phyloP scores from a whole-genome alignment of 805 yeast genomes.

The Candida pini region DNA sequence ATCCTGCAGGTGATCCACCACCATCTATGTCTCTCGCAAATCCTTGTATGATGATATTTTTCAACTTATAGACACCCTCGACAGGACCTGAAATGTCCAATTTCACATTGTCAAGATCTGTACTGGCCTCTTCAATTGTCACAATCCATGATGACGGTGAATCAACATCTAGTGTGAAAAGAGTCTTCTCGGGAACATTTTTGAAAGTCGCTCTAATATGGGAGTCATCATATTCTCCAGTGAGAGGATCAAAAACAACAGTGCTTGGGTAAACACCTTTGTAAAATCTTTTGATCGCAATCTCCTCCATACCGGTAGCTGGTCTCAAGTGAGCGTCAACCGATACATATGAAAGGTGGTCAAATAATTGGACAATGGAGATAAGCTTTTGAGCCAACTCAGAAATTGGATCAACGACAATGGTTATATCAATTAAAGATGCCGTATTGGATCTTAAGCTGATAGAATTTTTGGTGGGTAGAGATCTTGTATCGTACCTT shows the following conservation, averaged over 20 bases:
- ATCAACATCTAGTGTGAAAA: slow-evolving; percentile 53
- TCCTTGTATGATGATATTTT: slow-evolving; percentile 64
- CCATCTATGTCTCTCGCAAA: slow-evolving; percentile 43
- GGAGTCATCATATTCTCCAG: slow-evolving; percentile 25
- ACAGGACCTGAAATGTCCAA: slow-evolving; percentile 36
- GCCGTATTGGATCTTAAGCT: slow-evolving; percentile 4
- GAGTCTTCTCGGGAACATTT: slow-evolving; percentile 44
- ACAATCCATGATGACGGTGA: slow-evolving; percentile 68
- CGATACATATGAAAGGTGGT: slow-evolving; percentile 46
- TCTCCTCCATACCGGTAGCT: slow-evolving; percentile 27
- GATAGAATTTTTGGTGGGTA: slow-evolving; percentile 5
- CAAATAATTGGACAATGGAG: slow-evolving; percentile 33
- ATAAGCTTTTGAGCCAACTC: slow-evolving; percentile 62
- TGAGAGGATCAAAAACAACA: slow-evolving; percentile 27
- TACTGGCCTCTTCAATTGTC: slow-evolving; percentile 40
- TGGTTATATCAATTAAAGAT: slow-evolving; percentile 42
- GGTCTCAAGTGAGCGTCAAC: slow-evolving; percentile 59
- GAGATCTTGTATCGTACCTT: slow-evolving; percentile 11
- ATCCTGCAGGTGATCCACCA: slow-evolving; percentile 41
- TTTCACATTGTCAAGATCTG: slow-evolving; percentile 62
- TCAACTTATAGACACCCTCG: slow-evolving; percentile 44
- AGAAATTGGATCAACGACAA: slow-evolving; percentile 67
- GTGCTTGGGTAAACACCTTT: slow-evolving; percentile 35
- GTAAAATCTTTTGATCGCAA: slow-evolving; percentile 57
- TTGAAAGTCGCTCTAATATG: slow-evolving; percentile 31